phyloP scores from a whole-genome alignment of 2,329 filamentous ascomycete species.

The Chrysoporthe deuterocubensis region DNA sequence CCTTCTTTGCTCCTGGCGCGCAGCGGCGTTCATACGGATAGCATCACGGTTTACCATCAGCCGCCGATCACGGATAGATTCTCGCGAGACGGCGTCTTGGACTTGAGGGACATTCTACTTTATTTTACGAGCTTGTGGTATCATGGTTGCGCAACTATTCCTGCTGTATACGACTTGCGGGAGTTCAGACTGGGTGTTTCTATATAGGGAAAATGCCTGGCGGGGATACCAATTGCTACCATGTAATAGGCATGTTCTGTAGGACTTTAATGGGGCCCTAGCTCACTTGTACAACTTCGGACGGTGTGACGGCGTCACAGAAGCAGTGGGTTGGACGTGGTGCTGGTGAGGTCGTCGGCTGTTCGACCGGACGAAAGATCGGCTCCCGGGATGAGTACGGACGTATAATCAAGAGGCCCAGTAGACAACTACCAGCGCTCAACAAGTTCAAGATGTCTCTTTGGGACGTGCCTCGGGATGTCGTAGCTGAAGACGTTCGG shows the following conservation, averaged over 20 bases:
- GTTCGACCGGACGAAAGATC: background rate
- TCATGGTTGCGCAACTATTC: background rate
- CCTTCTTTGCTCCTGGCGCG: background rate
- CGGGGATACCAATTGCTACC: background rate
- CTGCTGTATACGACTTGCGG: background rate
- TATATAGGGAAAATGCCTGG: background rate
- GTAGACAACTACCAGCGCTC: background rate
- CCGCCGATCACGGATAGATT: slow-evolving; percentile 25
- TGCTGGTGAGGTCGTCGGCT: background rate
- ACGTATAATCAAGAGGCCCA: background rate
- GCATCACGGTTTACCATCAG: background rate
- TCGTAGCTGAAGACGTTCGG: background rate
- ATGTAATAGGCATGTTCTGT: background rate
- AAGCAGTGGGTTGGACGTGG: background rate
- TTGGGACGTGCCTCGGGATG: background rate
- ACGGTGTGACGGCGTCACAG: background rate
- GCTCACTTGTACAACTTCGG: background rate
- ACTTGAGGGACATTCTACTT: background rate
- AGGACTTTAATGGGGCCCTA: background rate
- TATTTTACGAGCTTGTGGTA: background rate
- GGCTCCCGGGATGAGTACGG: background rate
- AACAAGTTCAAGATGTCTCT: background rate
- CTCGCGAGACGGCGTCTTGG: slow-evolving; percentile 23
- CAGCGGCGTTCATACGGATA: slow-evolving; percentile 2
- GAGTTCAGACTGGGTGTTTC: background rate